Conservation (phyloP, 371 early-diverging fungal genomes). For the Umbelopsis sp. region DNA sequence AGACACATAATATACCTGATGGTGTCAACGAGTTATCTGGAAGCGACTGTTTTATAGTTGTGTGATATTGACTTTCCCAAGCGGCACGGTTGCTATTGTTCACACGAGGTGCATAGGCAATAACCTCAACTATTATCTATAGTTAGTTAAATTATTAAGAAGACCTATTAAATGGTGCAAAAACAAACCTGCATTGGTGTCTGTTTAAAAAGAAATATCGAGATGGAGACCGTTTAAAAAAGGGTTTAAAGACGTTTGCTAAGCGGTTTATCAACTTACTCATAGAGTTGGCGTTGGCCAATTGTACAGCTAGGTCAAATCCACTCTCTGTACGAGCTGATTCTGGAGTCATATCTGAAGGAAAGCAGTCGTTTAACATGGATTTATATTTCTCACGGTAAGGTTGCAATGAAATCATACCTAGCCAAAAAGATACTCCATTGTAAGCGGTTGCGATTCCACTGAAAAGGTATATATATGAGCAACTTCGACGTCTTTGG, state of each 20-base stretch:
- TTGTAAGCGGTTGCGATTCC: neutral
- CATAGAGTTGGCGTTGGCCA: neutral
- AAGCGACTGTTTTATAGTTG: neutral
- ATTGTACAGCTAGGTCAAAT: neutral
- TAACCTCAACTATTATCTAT: neutral
- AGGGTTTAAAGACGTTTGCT: neutral
- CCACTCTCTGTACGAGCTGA: neutral
- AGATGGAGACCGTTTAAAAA: too few species aligned
- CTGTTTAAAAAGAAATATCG: too few species aligned
- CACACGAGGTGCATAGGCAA: neutral
- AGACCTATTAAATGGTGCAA: neutral
- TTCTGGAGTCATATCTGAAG: neutral
- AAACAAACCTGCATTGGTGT: neutral
- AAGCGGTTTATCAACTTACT: neutral
- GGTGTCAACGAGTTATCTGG: neutral
- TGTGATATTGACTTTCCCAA: neutral
- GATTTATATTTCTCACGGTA: neutral
- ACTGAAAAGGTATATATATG: neutral
- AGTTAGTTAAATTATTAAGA: neutral
- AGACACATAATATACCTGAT: neutral
- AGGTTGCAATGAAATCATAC: neutral
- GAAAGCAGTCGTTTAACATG: neutral
- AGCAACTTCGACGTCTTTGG: neutral
- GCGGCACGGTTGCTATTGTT: neutral
- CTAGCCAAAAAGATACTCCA: neutral